Base-by-base conservation (phyloP, 345 rosid species). In the Luvunga scandens region DNA sequence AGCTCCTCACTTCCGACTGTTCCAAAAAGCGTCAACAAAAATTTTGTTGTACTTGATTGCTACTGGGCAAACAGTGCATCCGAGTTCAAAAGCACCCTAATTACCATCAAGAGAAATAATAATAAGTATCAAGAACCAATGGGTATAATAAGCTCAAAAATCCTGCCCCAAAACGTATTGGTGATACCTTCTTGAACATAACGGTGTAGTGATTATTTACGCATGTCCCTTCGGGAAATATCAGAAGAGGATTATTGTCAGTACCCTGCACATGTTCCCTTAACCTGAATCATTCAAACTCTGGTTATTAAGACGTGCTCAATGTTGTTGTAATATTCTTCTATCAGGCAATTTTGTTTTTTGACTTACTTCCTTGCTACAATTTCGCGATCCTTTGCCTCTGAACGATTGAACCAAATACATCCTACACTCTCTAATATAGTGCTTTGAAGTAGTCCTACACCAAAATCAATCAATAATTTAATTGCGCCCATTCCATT, bases 11-110 rank as follows among this genome's bases (percentile, higher is more conserved):
- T 94, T 97, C 81, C 94, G 82, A 90, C 97, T 97, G 78, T 97
- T 97, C 99, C 99, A 97, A 85, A 97, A 97, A 48, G 99, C 99
- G 80, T 97, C 99, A 69, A 94, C 99, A 74, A 97, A 97, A 72
- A 94, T 93, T 85, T 93, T 94, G 69, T 97, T 97, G 91, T 97
- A 93, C 86, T 94, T 97, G 85, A 97, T 93, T 77, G 98, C 98
- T 30, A 97, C 64, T 50, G 99, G 99, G 81, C 99, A 97, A 71
- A 97, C 96, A 24, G 98, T 91, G 85, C 94, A 92, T 73, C 86
- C 99, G 28, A 94, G 92, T 86, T 97, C 99, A 80, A 97, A 97
- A 50, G 99, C 97, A 72, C 99, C 99, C 99, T 93, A 77, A 70
- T 78, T 59, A 84, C 77, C 75, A 77, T 36, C 82, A 87, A 72